These are phyloP conservation scores for Leccinum obscurum DNA, from an alignment of 768 basidiomycete species.

Conservation along the genomic window DNA sequence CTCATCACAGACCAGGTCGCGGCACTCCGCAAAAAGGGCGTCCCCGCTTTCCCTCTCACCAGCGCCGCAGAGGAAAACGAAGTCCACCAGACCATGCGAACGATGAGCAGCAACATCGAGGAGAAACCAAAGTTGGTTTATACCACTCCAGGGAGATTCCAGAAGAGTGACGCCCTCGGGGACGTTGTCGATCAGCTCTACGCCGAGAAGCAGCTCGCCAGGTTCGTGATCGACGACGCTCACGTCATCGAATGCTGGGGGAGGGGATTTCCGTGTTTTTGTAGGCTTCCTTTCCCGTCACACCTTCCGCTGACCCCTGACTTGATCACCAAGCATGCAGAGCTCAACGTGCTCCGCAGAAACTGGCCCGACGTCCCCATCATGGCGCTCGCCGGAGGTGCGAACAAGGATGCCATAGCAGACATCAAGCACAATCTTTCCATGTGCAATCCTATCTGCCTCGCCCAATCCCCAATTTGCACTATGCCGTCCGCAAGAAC, in stretches of 20 bases:
- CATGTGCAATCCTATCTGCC: conserved; percentile 53
- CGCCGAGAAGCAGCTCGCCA: conserved; percentile 56
- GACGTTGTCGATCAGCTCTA: conserved; percentile 59
- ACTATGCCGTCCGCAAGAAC: conserved; percentile 65
- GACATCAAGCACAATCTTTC: conserved; percentile 80
- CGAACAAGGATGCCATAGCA: conserved; percentile 70
- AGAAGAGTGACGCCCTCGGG: conserved; percentile 57
- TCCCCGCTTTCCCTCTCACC: conserved; percentile 72
- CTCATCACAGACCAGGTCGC: conserved; percentile 90
- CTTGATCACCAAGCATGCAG: conserved; percentile 54
- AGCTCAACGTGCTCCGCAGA: conserved; percentile 64
- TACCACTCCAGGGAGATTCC: conserved; percentile 88
- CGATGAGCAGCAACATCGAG: conserved; percentile 39
- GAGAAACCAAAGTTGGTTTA: conserved; percentile 73
- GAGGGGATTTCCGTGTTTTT: conserved; percentile 79
- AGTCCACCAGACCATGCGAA: conserved; percentile 41
- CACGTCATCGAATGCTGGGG: conserved; percentile 97
- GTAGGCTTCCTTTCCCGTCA: conserved; percentile 42
- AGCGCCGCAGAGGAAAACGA: conserved; percentile 48
- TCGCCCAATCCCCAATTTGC: conserved; percentile 87
- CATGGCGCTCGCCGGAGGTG: conserved; percentile 96
- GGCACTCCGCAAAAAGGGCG: conserved; percentile 57
- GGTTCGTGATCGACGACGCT: conserved; percentile 96
- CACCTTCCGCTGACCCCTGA: conserved; percentile 12
- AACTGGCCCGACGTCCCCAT: conserved; percentile 82